These are phyloP conservation scores for Lepidium sativum DNA, from an alignment of 345 rosid species.

Conservation along the genomic window DNA sequence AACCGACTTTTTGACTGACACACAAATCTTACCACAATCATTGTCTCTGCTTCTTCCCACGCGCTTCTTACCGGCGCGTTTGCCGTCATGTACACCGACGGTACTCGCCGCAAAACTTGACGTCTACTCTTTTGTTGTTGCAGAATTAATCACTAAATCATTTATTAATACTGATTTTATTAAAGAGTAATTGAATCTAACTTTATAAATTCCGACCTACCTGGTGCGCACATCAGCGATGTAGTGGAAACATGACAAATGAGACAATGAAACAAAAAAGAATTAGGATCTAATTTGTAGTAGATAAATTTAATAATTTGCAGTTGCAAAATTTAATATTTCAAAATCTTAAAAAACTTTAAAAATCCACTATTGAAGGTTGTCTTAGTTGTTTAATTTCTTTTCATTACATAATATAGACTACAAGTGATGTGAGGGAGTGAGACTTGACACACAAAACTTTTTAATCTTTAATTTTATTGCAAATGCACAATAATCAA, in stretches of 20 bases:
- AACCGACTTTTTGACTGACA: neutral
- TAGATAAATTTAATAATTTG: too few species aligned
- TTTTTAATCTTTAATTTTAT: too few species aligned
- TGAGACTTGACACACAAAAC: too few species aligned
- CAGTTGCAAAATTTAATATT: too few species aligned
- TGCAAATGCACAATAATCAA: too few species aligned
- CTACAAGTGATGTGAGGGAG: too few species aligned
- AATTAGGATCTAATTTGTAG: too few species aligned
- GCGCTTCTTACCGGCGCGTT: neutral
- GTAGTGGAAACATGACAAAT: conserved; percentile 15
- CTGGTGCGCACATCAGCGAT: conserved; percentile 23
- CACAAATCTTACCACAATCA: neutral
- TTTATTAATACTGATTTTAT: too few species aligned
- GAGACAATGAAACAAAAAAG: neutral
- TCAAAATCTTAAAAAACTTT: too few species aligned
- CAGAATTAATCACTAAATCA: neutral
- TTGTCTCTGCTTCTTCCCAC: neutral
- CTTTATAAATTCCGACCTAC: neutral
- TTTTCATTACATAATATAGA: too few species aligned
- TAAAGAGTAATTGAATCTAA: neutral
- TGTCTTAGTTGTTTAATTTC: too few species aligned
- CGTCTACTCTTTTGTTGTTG: neutral
- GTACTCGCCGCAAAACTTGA: conserved; percentile 14
- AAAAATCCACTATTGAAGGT: too few species aligned
- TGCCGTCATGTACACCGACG: neutral